Base-by-base conservation (phyloP, 176 grass and related monocot species). In the Pontederia paniculata region DNA sequence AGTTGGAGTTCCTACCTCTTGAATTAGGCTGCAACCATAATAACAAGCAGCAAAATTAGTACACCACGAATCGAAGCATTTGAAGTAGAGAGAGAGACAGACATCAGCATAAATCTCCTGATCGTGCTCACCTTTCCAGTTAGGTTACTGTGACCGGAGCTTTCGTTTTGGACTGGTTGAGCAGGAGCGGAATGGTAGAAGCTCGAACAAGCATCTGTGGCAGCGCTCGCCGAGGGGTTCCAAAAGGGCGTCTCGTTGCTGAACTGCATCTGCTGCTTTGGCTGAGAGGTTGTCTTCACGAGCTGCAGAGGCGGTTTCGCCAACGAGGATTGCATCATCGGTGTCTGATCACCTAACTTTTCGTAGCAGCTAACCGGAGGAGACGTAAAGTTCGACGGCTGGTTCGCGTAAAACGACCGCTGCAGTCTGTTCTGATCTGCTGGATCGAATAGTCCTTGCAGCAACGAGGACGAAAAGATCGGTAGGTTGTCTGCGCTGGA, bases 221-320 rank as follows among this genome's bases (percentile, higher is more conserved):
- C 46, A 14, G 55, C 49, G 60, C 64, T 59, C 2, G 60, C 23
- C 23, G 79, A 74, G 52, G 76, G 65, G 54, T 57, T 88, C 88
- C 80, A 81, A 71, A 82, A 95, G 14, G 71, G 67, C 1, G 84
- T 70, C 28, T 51, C 60, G 16, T 71, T 88, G 12, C 50, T 58
- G 66, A 78, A 88, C 25, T 86, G 76, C 11, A 80, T 42, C 71
- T 77, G 70, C 53, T 76, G 65, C 42, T 73, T 63, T 17, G 65
- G 56, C 59, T 22, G 63, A 9, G 53, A 58, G 48, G 46, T 16
- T 48, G 55, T 77, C 9, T n/a, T n/a, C n/a, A n/a, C n/a, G n/a
- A n/a, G 7, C 0, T 28, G 21, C 11, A 57, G 60, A 41, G 62
- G 12, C 0, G 54, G 37, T 12, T 76, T 62, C 21, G 55, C 16